Evolutionary conservation across 139 green algal species (phyloP), one percentile per base, ranked within the genome.

Genomic region (Eudorina sp.): DNA sequence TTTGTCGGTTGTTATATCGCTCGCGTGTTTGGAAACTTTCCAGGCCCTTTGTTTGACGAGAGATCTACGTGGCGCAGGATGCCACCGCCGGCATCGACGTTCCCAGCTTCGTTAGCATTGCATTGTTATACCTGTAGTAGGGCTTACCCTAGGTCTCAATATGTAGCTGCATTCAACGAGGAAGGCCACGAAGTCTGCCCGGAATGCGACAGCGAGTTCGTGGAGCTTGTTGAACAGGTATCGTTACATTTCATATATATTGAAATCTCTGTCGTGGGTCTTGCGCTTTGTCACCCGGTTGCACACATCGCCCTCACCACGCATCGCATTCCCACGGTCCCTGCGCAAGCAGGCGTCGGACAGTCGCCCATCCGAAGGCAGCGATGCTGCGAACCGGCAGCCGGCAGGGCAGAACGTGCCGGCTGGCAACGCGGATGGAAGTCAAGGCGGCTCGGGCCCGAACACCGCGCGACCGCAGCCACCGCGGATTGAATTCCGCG

Each of bases 221-320:
- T 84, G 77, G 77, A 84, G 40, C 25, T 84, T 25, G 4, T 84
- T 13, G 36, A 73, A 18, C n/a, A 72, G 77, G 51, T 68, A 73
- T n/a, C n/a, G n/a, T n/a, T n/a, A n/a, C n/a, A n/a, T n/a, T n/a
- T n/a, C n/a, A n/a, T n/a, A n/a, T n/a, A n/a, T n/a, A n/a, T n/a
- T n/a, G n/a, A n/a, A n/a, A n/a, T n/a, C n/a, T n/a, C n/a, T n/a
- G n/a, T n/a, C n/a, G n/a, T n/a, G n/a, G n/a, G n/a, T n/a, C n/a
- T n/a, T n/a, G n/a, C n/a, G n/a, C n/a, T n/a, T n/a, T n/a, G n/a
- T n/a, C n/a, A n/a, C n/a, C n/a, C n/a, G n/a, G n/a, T n/a, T n/a
- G n/a, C n/a, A n/a, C n/a, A n/a, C n/a, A n/a, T n/a, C n/a, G n/a
- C n/a, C n/a, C n/a, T n/a, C n/a, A n/a, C n/a, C n/a, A n/a, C n/a